These are phyloP conservation scores for Pneumocystis wakefieldiae DNA, from an alignment of 1,139 yeast genomes.

Conservation along the genomic window DNA sequence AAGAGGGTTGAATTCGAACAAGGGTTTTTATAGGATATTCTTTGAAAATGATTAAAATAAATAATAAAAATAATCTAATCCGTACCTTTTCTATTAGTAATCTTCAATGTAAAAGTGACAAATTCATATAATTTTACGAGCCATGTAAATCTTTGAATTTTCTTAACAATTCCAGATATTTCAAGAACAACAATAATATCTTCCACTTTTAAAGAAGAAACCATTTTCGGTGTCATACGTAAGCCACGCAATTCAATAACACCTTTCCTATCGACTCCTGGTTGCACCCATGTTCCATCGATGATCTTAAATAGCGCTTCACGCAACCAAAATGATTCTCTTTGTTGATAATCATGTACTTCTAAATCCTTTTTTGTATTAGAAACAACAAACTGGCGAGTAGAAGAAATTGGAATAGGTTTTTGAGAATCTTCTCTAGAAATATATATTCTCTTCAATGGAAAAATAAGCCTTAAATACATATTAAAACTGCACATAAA, in stretches of 20 bases:
- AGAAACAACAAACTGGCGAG: constrained; percentile 58
- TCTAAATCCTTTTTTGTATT: constrained; percentile 29
- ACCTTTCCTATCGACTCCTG: constrained; percentile 33
- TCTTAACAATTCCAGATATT: constrained; percentile 5
- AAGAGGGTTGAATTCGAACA: constrained; percentile 50
- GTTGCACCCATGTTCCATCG: constrained; percentile 45
- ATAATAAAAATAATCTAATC: background rate
- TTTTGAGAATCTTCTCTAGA: constrained; percentile 31
- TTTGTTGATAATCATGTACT: constrained; percentile 26
- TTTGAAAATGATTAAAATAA: background rate
- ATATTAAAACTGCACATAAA: background rate
- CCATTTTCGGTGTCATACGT: constrained; percentile 36
- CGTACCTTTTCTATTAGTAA: constrained; percentile 9
- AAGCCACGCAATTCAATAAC: constrained; percentile 50
- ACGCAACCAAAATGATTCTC: constrained; percentile 69
- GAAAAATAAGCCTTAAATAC: constrained; percentile 44
- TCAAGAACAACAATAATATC: constrained; percentile 4
- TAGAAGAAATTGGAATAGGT: constrained; percentile 61
- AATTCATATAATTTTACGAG: constrained; percentile 15
- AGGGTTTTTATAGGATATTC: background rate
- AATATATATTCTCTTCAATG: constrained; percentile 42
- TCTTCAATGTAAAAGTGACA: constrained; percentile 15
- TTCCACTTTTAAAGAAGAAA: constrained; percentile 12
- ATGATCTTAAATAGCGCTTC: constrained; percentile 44
- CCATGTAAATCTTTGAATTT: constrained; percentile 12